phyloP scores from a whole-genome alignment of 129 eudicot genomes.

The Chrysanthemum makinoi region DNA sequence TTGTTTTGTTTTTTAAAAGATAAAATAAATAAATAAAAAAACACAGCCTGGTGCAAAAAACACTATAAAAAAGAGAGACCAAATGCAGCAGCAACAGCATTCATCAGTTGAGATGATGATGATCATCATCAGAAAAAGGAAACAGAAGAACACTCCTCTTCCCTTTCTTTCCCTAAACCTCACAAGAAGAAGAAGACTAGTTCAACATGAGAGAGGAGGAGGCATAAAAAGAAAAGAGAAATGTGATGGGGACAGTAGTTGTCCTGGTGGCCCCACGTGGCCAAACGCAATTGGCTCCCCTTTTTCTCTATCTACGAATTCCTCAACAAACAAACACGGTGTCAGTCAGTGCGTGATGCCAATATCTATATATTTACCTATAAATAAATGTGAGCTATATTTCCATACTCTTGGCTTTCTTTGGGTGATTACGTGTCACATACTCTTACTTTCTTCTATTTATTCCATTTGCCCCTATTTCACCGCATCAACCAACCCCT shows the following conservation, averaged over 20 bases:
- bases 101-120: conserved; percentile 2
- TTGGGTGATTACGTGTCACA: conserved; percentile 33
- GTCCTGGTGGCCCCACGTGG: conserved; percentile 37
- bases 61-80: background rate
- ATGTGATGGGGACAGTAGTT: conserved; percentile 29
- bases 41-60: background rate
- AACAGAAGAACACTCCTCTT: background rate
- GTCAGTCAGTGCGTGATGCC: conserved; percentile 35
- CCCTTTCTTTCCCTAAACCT: background rate
- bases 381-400: conserved; percentile 2
- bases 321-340: conserved; percentile 29
- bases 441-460: conserved; percentile 36
- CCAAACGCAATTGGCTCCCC: conserved; percentile 24
- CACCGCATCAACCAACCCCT: conserved; percentile 28
- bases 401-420: background rate
- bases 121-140: conserved; percentile 20
- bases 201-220: conserved; percentile 11
- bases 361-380: conserved; percentile 19
- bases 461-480: conserved; percentile 40
- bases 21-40: background rate
- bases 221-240: no score
- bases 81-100: conserved; percentile 22
- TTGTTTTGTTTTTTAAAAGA: no score
- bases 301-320: conserved; percentile 34
- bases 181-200: conserved; percentile 1